A percentile compares a stretch with the other conserved stretches of the same genome.
Conservation (phyloP, 345 rosid species). For the Moricandia moricandioides region DNA sequence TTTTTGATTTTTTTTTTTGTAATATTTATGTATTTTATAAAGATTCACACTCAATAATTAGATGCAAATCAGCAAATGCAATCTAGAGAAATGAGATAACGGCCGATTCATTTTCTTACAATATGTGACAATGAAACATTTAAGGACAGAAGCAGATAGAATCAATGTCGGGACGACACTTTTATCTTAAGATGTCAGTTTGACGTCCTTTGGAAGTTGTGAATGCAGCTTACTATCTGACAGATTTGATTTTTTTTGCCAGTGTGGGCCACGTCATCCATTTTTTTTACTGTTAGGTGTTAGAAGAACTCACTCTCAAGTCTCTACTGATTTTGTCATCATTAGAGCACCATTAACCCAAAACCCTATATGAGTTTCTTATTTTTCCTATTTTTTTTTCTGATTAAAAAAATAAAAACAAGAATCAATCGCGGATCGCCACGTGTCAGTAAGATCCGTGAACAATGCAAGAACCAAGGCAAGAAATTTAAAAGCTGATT, state of each 20-base stretch:
- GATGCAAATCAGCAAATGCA: neutral
- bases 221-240: slow-evolving; percentile 18
- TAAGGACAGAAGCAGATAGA: slow-evolving; percentile 25
- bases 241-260: slow-evolving; percentile 21
- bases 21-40: neutral
- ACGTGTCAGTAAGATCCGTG: too few relatives aligned
- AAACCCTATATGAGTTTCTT: too few relatives aligned
- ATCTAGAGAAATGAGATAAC: slow-evolving; percentile 3
- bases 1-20: neutral
- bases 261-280: slow-evolving; percentile 20
- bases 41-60: neutral
- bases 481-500: too few relatives aligned
- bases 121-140: slow-evolving; percentile 7
- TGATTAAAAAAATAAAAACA: too few relatives aligned
- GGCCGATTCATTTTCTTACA: slow-evolving; percentile 12
- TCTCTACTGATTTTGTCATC: slow-evolving; percentile 17
- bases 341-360: too few relatives aligned
- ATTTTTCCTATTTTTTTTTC: too few relatives aligned
- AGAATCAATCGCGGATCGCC: too few relatives aligned
- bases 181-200: slow-evolving; percentile 21
- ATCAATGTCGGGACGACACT: slow-evolving; percentile 33
- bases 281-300: slow-evolving; percentile 8
- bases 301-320: neutral
- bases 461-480: too few relatives aligned
- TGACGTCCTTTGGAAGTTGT: slow-evolving; percentile 22